Evolutionary conservation across 495 filamentous ascomycete genomes (phyloP), one percentile per base, ranked within the genome.

Genomic region (Chaetomidium leptoderma): DNA sequence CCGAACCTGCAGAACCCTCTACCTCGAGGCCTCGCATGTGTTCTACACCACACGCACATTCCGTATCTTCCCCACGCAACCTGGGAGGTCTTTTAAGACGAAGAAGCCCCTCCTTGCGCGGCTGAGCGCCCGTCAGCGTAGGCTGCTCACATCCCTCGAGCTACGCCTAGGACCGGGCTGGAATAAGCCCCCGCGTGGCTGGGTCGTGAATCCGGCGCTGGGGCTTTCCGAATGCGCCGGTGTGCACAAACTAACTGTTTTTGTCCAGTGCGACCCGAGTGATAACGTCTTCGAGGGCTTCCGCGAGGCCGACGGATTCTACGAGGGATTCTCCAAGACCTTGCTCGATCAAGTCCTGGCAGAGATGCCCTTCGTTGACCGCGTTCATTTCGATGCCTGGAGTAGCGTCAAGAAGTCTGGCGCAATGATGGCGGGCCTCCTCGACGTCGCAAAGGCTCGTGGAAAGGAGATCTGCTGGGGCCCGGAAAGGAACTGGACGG

Each of bases 151-250:
- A 4, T 83, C 82, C 2, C 75, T 93, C 45, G 88, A 95, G 63
- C 71, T 95, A 58, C 84, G 90, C 10, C 72, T 96, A 2, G 90
- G 90, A 0, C 89, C 89, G 0, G 89, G 89, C 49, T 96, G 87
- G 86, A 87, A 76, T 16, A 78, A 78, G 45, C 90, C 90, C 3
- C 90, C 90, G 1, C 72, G 74, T 11, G 81, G 84, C 44, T 93
- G 90, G 89, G 78, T 79, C 3, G 84, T 91, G 26, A 85, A 83
- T 60, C 68, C 77, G 6, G 71, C 78, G 0, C 74, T 93, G 24
- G 88, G 89, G 0, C 74, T 95, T 24, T 66, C 73, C 36, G 82
- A 91, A 42, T 84, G 85, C 74, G 70, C 68, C 32, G 78, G 77
- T 43, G 76, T 88, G 21, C 77, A 80, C 37, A 79, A 76, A 13